Evolutionary conservation across 2,329 filamentous ascomycete species (phyloP).

Genomic region (Cylindrodendrum hubeiense): DNA sequence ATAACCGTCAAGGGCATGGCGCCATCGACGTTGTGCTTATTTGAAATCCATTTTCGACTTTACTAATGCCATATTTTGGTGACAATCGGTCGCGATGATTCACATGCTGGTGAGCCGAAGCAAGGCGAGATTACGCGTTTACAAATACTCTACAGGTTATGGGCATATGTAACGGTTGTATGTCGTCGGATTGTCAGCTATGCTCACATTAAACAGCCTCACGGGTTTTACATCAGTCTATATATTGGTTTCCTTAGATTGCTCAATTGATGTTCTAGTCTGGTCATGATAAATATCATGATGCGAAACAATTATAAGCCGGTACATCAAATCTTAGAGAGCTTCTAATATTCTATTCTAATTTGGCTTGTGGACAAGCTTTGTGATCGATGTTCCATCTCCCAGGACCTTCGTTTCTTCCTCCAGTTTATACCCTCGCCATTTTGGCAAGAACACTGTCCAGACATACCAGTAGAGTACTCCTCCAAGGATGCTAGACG

Average conservation of each 20-base stretch:
- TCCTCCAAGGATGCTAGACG: slow-evolving; percentile 65
- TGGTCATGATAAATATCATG: not conserved
- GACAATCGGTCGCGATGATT: not conserved
- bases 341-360: not conserved
- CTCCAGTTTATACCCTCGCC: slow-evolving; percentile 72
- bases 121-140: not conserved
- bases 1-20: not conserved
- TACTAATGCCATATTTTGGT: not conserved
- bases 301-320: not conserved
- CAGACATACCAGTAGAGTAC: slow-evolving; percentile 77
- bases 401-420: slow-evolving; percentile 69
- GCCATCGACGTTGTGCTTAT: not conserved
- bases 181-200: not conserved
- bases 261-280: not conserved
- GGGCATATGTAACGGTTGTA: not conserved
- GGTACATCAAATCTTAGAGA: not conserved
- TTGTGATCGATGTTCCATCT: slow-evolving; percentile 77
- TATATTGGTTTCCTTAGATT: not conserved
- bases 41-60: not conserved
- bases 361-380: slow-evolving; percentile 49
- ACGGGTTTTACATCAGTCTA: not conserved
- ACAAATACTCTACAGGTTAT: not conserved
- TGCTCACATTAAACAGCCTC: not conserved
- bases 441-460: slow-evolving; percentile 70
- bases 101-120: not conserved